These are phyloP conservation scores for Miscanthus sacchariflorus DNA, from an alignment of 202 grass and related monocot genomes.

Conservation along the genomic window DNA sequence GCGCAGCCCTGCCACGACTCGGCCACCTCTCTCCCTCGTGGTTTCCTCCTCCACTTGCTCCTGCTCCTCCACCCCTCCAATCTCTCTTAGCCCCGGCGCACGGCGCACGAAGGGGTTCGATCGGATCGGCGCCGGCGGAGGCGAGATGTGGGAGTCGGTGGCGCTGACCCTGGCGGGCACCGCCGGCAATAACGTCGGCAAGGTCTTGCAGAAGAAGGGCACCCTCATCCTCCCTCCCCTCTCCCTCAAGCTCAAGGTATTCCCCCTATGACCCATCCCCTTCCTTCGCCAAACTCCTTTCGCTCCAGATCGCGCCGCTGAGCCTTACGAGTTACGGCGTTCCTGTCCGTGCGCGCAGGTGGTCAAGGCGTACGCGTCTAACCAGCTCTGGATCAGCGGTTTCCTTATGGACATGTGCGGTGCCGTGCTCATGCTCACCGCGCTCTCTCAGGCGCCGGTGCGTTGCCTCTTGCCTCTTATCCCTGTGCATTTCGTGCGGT, in stretches of 20 bases:
- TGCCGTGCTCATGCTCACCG: slow-evolving; percentile 87
- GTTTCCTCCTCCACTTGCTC: slow-evolving; percentile 19
- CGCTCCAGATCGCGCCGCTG: slow-evolving; percentile 23
- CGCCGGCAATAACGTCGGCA: slow-evolving; percentile 98
- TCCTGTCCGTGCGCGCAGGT: slow-evolving; percentile 62
- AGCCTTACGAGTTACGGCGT: background rate
- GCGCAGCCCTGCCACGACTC: slow-evolving; percentile 41
- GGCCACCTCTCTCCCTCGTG: slow-evolving; percentile 21
- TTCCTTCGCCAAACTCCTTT: background rate
- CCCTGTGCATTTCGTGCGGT: background rate
- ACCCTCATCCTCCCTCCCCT: slow-evolving; percentile 94
- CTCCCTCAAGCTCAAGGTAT: slow-evolving; percentile 99
- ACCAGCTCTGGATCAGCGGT: slow-evolving; percentile 91
- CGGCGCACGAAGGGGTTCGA: slow-evolving; percentile 28
- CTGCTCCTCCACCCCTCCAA: slow-evolving; percentile 6
- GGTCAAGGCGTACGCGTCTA: slow-evolving; percentile 78
- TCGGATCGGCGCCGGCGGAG: slow-evolving; percentile 29
- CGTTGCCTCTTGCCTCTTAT: background rate
- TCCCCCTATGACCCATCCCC: background rate
- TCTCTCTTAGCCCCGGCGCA: slow-evolving; percentile 15
- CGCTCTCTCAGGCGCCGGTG: slow-evolving; percentile 88
- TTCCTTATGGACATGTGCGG: slow-evolving; percentile 93
- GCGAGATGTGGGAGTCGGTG: slow-evolving; percentile 94
- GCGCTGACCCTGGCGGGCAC: slow-evolving; percentile 85
- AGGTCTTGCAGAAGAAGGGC: slow-evolving; percentile 99